Evolutionary conservation across 305 asterid genomes (phyloP).

Genomic region (Fraxinus platypoda): DNA sequence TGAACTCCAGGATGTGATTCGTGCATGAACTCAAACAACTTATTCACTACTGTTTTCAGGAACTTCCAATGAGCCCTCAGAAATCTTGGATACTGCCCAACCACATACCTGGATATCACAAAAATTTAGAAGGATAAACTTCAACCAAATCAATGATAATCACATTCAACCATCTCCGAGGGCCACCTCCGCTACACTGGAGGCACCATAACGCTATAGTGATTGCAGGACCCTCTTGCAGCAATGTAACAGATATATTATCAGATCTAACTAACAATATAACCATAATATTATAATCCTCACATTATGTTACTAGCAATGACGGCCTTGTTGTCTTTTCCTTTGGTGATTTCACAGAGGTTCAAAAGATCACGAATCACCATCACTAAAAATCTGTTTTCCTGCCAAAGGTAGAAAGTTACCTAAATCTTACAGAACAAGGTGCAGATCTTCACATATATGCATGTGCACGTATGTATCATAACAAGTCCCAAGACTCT

Average conservation of each 20-base stretch:
- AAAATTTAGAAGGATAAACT: slow-evolving; percentile 2
- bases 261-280: neutral
- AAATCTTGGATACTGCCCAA: slow-evolving; percentile 98
- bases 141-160: neutral
- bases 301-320: slow-evolving; percentile 99
- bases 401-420: slow-evolving; percentile 49
- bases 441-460: neutral
- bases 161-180: neutral
- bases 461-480: neutral
- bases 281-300: slow-evolving; percentile 26
- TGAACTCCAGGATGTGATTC: slow-evolving; percentile 99
- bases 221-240: slow-evolving; percentile 7
- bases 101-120: slow-evolving; percentile 78
- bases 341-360: slow-evolving; percentile 95
- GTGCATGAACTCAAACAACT: slow-evolving; percentile 98
- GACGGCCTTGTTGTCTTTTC: slow-evolving; percentile 99
- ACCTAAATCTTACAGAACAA: neutral
- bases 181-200: neutral
- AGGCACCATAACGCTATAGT: neutral
- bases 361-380: slow-evolving; percentile 95
- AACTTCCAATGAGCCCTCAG: slow-evolving; percentile 99
- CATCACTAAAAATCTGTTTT: slow-evolving; percentile 95
- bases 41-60: slow-evolving; percentile 97
- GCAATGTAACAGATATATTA: slow-evolving; percentile 5
- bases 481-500: neutral